Percentiles rank a stretch among this genome's conserved stretches.
Conservation (phyloP, 495 filamentous ascomycete species). For the Emericellopsis terricola region DNA sequence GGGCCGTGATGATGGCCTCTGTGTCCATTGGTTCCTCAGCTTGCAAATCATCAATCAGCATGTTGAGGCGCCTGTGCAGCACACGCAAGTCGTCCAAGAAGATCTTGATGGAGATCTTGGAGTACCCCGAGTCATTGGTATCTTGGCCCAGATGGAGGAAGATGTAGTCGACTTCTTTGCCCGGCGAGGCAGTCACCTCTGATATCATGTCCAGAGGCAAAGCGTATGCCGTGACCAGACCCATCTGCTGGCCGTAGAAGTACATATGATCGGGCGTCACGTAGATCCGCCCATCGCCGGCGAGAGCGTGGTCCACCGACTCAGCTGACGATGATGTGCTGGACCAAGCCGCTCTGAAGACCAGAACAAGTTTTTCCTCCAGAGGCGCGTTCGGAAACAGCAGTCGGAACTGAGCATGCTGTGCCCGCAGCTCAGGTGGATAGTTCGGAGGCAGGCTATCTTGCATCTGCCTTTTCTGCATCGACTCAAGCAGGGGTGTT, state of each 20-base stretch:
- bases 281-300: slow-evolving; percentile 61
- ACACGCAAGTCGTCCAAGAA: slow-evolving; percentile 79
- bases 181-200: slow-evolving; percentile 79
- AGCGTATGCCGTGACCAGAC: slow-evolving; percentile 69
- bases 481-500: slow-evolving; percentile 16
- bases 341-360: slow-evolving; percentile 36
- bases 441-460: slow-evolving; percentile 67
- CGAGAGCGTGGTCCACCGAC: slow-evolving; percentile 16
- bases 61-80: slow-evolving; percentile 68
- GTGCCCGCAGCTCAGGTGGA: slow-evolving; percentile 62
- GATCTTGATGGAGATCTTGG: slow-evolving; percentile 68
- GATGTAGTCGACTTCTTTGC: slow-evolving; percentile 82
- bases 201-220: slow-evolving; percentile 55
- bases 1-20: slow-evolving; percentile 24
- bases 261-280: slow-evolving; percentile 74
- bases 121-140: slow-evolving; percentile 41
- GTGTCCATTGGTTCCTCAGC: slow-evolving; percentile 40
- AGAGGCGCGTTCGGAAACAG: slow-evolving; percentile 66
- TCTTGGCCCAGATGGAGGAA: slow-evolving; percentile 62
- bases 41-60: slow-evolving; percentile 59
- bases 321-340: slow-evolving; percentile 18
- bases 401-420: slow-evolving; percentile 84
- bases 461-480: slow-evolving; percentile 15
- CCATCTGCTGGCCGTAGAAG: slow-evolving; percentile 89
- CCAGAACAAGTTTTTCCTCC: slow-evolving; percentile 60